Base-by-base conservation (phyloP, 768 basidiomycete genomes). In the Ephemerocybe angulata region DNA sequence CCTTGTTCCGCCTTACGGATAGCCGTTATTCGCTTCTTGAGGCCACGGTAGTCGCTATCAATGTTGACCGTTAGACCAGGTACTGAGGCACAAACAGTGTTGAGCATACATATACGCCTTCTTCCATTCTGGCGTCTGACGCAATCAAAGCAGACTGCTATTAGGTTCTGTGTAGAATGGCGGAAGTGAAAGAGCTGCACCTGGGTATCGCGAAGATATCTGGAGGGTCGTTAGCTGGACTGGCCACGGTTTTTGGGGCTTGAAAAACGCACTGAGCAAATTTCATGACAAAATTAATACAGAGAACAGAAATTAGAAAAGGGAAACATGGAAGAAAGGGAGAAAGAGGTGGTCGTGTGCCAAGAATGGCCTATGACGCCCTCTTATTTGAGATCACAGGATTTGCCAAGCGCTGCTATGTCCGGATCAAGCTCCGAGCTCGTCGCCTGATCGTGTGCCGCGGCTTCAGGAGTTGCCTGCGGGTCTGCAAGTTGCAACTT, bases 81-180 rank as follows among this genome's bases (percentile, higher is more conserved):
- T 8, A 38, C n/a, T 1, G 21, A 40, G 27, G n/a, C n/a, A 19
- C 3, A 25, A 44, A 42, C 24, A 37, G 30, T 24, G 21, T 42
- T 24, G 31, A 25, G 38, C 61, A 27, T 42, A 67, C 85, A 87
- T 85, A 64, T 88, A 86, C 2, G 82, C 84, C 59, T 74, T 80
- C 59, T 83, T 83, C 86, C 86, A 91, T 69, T 90, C 89, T 1
- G 87, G 83, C 28, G 79, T 83, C 89, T 90, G 24, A 21, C 30
- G 27, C 52, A 25, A 25, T 40, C 46, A 35, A 27, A 35, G 24
- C 29, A 33, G 12, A 51, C 21, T 24, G 38, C 42, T n/a, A n/a
- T n/a, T n/a, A n/a, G n/a, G n/a, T 37, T 42, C 15, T 22, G 13
- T 11, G n/a, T 13, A 13, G 24, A 46, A 7, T n/a, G n/a, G 35